Conservation (phyloP, 805 yeast genomes). For the Pichia occidentalis region DNA sequence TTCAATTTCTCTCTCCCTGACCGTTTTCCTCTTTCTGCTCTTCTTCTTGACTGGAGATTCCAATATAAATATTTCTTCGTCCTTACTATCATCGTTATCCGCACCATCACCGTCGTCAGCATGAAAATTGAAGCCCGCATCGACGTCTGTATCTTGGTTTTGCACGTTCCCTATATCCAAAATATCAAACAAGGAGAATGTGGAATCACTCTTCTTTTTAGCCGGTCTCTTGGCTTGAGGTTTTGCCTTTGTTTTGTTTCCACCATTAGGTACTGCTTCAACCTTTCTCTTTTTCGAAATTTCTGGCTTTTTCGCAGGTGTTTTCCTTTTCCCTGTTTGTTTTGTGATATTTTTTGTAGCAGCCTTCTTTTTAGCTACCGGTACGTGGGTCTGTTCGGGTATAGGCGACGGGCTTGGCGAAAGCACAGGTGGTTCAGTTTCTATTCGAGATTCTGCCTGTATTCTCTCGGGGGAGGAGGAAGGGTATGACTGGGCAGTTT, state of each 20-base stretch:
- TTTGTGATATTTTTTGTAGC: not conserved
- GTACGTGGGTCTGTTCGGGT: not conserved
- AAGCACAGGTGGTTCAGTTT: no score
- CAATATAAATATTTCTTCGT: conserved; percentile 11
- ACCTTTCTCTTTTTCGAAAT: not conserved
- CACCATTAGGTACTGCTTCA: no score
- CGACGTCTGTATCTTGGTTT: no score
- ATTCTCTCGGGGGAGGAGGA: no score
- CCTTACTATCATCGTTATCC: not conserved
- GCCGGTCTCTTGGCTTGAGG: not conserved
- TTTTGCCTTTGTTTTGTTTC: no score
- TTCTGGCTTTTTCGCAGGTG: not conserved
- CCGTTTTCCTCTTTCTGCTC: not conserved
- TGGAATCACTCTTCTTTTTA: not conserved
- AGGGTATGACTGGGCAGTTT: no score
- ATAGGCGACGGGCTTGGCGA: no score
- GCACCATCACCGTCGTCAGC: conserved; percentile 1
- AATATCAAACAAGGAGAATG: conserved; percentile 13
- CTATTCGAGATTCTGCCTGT: no score
- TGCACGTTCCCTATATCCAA: conserved; percentile 11
- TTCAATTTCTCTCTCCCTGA: not conserved
- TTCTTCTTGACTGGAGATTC: conserved; percentile 12
- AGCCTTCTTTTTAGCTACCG: not conserved
- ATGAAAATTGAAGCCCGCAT: no score
- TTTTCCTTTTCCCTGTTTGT: not conserved